These are phyloP conservation scores for Apiosordaria backusii DNA, from an alignment of 495 filamentous ascomycete species.

Conservation along the genomic window DNA sequence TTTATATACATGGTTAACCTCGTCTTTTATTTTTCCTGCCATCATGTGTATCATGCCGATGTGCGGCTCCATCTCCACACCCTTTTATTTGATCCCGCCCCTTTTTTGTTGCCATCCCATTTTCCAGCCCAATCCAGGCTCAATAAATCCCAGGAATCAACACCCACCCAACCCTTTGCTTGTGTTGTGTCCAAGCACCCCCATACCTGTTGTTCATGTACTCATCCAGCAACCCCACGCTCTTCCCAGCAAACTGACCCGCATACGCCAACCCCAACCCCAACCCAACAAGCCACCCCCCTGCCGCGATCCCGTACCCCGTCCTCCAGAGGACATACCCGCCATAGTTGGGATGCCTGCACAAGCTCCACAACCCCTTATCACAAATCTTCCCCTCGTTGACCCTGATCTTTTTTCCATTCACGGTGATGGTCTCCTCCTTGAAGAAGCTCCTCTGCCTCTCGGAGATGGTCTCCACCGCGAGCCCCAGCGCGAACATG, in stretches of 20 bases:
- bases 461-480: constrained; percentile 50
- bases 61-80: too few species aligned
- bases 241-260: constrained; percentile 44
- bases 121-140: too few species aligned
- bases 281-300: constrained; percentile 44
- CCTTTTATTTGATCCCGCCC: too few species aligned
- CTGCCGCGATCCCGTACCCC: constrained; percentile 47
- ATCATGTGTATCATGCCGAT: too few species aligned
- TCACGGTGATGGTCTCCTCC: constrained; percentile 30
- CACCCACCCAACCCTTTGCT: constrained; percentile 41
- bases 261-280: constrained; percentile 39
- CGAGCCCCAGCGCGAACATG: constrained; percentile 47
- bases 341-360: constrained; percentile 59
- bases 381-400: constrained; percentile 55
- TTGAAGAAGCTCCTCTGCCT: constrained; percentile 55
- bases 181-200: constrained; percentile 43
- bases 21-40: too few species aligned
- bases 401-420: not conserved
- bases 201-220: constrained; percentile 49
- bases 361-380: constrained; percentile 49
- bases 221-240: constrained; percentile 47
- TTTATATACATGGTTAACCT: not conserved
- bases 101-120: too few species aligned
- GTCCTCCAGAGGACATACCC: constrained; percentile 55
- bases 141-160: constrained; percentile 47